Evolutionary conservation across 202 grass and related monocot genomes (phyloP), one percentile per base, ranked within the genome.

Genomic region (Brachypodium distachyon): DNA sequence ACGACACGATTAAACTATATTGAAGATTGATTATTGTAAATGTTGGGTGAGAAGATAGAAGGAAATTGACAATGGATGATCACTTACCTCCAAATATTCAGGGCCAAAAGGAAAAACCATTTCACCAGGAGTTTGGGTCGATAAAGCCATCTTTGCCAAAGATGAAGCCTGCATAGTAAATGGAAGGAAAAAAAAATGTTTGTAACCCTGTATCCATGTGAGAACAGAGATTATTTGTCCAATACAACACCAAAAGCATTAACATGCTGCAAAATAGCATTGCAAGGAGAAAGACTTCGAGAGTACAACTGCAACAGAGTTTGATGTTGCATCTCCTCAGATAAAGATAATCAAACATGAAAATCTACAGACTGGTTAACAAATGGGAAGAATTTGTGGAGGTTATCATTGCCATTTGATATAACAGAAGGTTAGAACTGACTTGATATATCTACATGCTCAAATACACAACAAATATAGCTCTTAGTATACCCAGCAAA

Each of bases 81-180:
- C 53, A 3, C 33, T 49, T 83, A 94, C 95, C 86, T 94, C 95
- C 53, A 97, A 92, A 80, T 88, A 86, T 56, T 92, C 89, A 67
- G 91, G 82, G 58, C 84, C 84, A 86, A 97, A 97, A 78, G 79
- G 72, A 74, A 92, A 88, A 62, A 83, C 61, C 16, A 82, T 37
- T 86, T 84, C 77, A 77, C 57, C 49, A 33, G 81, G 71, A 74
- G 43, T 42, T 38, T 84, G 73, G 51, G 73, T 40, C 12, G 86
- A 83, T 26, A 97, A 76, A 88, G 77, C 89, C 54, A 74, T 84
- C 47, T 77, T 97, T 34, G 91, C 91, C 70, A 97, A 68, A 52
- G 88, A 91, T 74, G 82, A 90, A 86, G 95, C 91, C 95, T 97
- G 73, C 57, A 90, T 59, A 25, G 41, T 25, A 31, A 37, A 72